Evolutionary conservation across 169 alveolate species (phyloP), one percentile per base, ranked within the genome.

Genomic region (Babesia bigemina): DNA sequence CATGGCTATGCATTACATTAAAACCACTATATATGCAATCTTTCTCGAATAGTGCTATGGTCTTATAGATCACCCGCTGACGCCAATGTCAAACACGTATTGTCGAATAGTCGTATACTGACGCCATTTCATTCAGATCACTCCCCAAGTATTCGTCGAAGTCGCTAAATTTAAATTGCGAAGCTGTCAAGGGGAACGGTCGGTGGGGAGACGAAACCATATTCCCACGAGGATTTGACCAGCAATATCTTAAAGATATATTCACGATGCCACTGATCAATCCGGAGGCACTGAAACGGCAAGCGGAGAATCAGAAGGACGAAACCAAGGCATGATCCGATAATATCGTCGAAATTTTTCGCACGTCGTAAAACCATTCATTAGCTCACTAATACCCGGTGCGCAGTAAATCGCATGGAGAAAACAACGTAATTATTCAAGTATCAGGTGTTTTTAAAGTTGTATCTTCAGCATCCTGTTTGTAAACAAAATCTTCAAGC

Each of bases 141-240:
- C 87, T 92, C 17, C 96, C 96, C 52, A 92, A 92, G 76, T 92
- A 92, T 74, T 90, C 96, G 13, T 79, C 93, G 50, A 91, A 84
- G 79, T 87, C 95, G 42, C 87, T 92, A 49, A 77, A 86, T 56
- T 78, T 92, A 75, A 86, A 91, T 70, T 81, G 91, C 42, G 94
- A 91, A 52, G 93, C 93, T n/a, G 91, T 92, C 26, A 85, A 92
- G 55, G 96, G 96, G 16, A 85, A 87, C 47, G 95, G 96, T 52
- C 91, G 96, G 44, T 92, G 96, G 96, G 96, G 96, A 33, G 90
- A 89, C 50, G 96, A 92, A 67, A 58, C 85, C 16, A 89, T 91
- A 47, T 92, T 89, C 66, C 94, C 95, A 16, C 91, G 91, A 63
- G 96, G 96, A n/a, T 92, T 94, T 86, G 96, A 92, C 61, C 96